Conservation (phyloP, 2,329 filamentous ascomycete species). For the Sarocladium kiliense region DNA sequence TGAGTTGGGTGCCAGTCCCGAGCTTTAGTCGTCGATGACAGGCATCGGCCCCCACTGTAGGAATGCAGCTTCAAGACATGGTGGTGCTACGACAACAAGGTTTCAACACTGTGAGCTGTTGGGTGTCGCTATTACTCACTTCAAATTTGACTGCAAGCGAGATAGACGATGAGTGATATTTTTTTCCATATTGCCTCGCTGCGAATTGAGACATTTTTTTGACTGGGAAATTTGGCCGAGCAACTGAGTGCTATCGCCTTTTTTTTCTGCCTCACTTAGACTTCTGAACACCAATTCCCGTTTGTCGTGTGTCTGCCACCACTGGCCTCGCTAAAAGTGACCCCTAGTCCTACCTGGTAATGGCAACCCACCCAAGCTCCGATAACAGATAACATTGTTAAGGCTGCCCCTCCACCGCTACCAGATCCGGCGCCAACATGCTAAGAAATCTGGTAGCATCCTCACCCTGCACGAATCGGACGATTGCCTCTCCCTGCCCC, state of each 20-base stretch:
- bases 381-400: constrained; percentile 8
- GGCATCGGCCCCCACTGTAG: neutral
- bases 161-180: no score
- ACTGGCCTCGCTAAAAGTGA: neutral
- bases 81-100: no score
- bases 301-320: neutral
- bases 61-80: neutral
- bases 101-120: no score
- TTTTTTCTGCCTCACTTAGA: neutral
- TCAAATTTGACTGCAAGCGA: no score
- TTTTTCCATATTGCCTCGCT: no score
- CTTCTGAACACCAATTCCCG: neutral
- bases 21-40: neutral
- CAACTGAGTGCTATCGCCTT: neutral
- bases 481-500: constrained; percentile 5
- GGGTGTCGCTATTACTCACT: neutral
- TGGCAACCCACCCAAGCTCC: no score
- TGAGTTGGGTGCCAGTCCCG: neutral
- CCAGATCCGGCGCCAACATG: neutral
- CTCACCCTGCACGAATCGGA: neutral
- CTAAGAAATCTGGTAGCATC: neutral
- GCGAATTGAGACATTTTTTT: neutral
- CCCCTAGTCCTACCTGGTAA: no score
- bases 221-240: neutral
- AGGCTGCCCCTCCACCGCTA: constrained; percentile 2